Base-by-base conservation (phyloP, 2,329 filamentous ascomycete genomes). In the Botrytis paeoniae region DNA sequence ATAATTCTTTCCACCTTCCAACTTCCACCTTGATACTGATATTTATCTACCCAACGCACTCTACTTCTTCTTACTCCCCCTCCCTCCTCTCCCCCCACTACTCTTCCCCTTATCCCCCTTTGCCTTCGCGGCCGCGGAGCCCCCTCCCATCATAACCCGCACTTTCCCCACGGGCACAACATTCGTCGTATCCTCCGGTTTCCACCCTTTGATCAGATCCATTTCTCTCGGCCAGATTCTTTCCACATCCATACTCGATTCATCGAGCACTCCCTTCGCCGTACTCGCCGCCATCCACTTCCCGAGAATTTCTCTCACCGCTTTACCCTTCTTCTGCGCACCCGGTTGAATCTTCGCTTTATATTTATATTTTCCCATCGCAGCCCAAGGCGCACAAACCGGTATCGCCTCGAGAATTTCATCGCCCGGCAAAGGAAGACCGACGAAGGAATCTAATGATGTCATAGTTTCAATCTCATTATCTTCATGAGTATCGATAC, bases 281-380 rank as follows among this genome's bases (percentile, higher is more conserved):
- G 70, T 75, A 10, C 89, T 88, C 68, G 90, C 93, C 32, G 86
- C 82, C 76, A 91, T 87, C 95, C 95, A 98, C 74, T 88, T 88
- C 66, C 91, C 89, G n/a, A 98, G 83, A 45, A 98, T 91, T 82
- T 98, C 95, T 81, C 93, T 93, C 65, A 97, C 90, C 0, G 94
- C 95, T 81, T 98, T 98, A 16, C 96, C 95, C 84, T 97, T 97
- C 86, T 98, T 99, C 76, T 91, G 87, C 0, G 90, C 83, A 0
- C 96, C 96, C 0, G 96, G 96, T 83, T 98, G 96, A 78, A 99
- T 82, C 85, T 99, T 99, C 71, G 91, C 93, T 82, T 97, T 97
- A 85, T 98, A 98, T 83, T 98, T 98, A 83, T 92, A 93, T 72
- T 88, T 89, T 3, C 83, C 85, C 76, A 92, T 83, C 2, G 90